These are phyloP conservation scores for Ophiocordyceps sinensis DNA, from an alignment of 2,329 filamentous ascomycete genomes.

Conservation along the genomic window DNA sequence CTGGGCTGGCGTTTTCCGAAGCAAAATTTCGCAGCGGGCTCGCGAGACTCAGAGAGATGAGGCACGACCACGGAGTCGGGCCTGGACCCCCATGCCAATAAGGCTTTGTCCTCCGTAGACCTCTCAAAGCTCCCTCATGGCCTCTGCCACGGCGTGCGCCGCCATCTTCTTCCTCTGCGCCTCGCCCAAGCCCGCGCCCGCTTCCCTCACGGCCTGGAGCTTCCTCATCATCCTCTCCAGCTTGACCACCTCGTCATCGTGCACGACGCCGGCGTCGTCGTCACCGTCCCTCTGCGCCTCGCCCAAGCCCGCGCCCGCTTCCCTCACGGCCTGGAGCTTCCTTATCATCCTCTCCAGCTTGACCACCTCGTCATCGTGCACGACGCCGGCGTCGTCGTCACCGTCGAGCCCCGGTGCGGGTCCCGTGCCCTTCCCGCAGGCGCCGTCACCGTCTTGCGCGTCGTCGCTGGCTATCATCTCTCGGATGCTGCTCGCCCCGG, in stretches of 20 bases:
- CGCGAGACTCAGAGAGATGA: no score
- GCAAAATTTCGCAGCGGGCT: no score
- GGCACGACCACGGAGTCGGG: no score
- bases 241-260: constrained; percentile 39
- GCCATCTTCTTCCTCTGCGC: constrained; percentile 47
- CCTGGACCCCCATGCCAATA: no score
- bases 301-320: constrained; percentile 43
- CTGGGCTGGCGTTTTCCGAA: no score
- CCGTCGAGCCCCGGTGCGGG: constrained; percentile 18
- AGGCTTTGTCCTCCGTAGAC: no score
- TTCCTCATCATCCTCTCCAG: constrained; percentile 50
- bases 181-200: constrained; percentile 43
- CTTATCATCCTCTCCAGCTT: constrained; percentile 50
- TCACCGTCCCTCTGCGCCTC: constrained; percentile 47
- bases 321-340: constrained; percentile 45
- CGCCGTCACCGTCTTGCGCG: constrained; percentile 4
- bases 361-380: constrained; percentile 35
- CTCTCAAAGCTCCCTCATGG: constrained; percentile 43
- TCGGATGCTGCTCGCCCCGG: no score
- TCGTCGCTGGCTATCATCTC: constrained; percentile 14
- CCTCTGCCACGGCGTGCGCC: constrained; percentile 45
- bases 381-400: constrained; percentile 6
- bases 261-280: constrained; percentile 2
- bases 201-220: constrained; percentile 45
- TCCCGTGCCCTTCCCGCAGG: constrained; percentile 5